Evolutionary conservation across 352 stramenopile species (phyloP).

Genomic region (Phytophthora aleatoria): DNA sequence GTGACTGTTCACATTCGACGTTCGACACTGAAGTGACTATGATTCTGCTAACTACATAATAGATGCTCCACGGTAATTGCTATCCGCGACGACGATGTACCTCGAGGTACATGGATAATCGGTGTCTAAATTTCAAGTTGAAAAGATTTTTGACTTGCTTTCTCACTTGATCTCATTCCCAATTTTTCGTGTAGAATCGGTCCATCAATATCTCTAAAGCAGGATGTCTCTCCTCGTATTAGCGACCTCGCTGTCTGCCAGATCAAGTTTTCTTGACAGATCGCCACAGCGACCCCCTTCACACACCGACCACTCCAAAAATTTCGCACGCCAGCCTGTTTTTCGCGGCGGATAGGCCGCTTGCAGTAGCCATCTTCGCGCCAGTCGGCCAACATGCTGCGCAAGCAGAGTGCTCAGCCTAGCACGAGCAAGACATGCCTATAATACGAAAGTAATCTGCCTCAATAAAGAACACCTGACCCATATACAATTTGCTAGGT

Average conservation of each 20-base stretch:
- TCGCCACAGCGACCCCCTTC: conserved; percentile 1
- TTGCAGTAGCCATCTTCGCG: conserved; percentile 4
- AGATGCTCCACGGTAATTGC: too few species aligned
- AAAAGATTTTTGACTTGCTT: not conserved
- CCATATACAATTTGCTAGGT: too few species aligned
- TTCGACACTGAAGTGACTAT: too few species aligned
- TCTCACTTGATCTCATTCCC: not conserved
- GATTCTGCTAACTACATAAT: too few species aligned
- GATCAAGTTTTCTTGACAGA: not conserved
- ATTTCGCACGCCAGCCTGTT: conserved; percentile 32
- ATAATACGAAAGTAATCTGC: too few species aligned
- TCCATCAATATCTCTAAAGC: not conserved
- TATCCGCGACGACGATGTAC: not conserved
- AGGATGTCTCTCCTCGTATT: too few species aligned
- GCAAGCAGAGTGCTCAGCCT: not conserved
- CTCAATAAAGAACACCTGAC: too few species aligned
- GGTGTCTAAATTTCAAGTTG: too few species aligned
- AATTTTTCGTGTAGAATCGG: not conserved
- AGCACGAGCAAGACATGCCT: too few species aligned
- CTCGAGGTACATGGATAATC: too few species aligned
- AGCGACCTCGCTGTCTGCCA: not conserved
- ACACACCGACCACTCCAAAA: conserved; percentile 21
- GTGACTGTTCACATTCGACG: too few species aligned
- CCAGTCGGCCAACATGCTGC: conserved; percentile 1
- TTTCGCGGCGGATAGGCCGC: conserved; percentile 9